Conservation (phyloP, 805 yeast species). For the Barnettozyma sp. region DNA sequence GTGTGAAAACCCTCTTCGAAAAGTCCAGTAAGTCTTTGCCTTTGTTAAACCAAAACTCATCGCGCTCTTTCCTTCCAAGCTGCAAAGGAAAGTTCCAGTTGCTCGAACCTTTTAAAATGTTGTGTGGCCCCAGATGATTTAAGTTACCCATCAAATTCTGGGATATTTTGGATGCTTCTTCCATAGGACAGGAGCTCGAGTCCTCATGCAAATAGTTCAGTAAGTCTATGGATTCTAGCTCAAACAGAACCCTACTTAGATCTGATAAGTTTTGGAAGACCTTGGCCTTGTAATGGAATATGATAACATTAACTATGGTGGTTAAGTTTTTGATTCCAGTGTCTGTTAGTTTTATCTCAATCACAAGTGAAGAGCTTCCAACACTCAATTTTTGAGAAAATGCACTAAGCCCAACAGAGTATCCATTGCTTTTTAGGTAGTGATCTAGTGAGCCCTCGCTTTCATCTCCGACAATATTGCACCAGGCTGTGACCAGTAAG, state of each 20-base stretch:
- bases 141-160: conserved; percentile 34
- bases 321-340: conserved; percentile 36
- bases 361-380: conserved; percentile 34
- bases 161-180: conserved; percentile 40
- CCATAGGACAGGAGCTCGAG: conserved; percentile 32
- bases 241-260: conserved; percentile 39
- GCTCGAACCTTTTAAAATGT: conserved; percentile 38
- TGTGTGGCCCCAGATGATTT: conserved; percentile 26
- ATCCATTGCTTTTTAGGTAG: conserved; percentile 28
- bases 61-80: conserved; percentile 27
- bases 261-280: conserved; percentile 19
- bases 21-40: conserved; percentile 33
- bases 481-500: conserved; percentile 40
- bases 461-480: conserved; percentile 60
- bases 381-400: conserved; percentile 34
- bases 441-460: conserved; percentile 42
- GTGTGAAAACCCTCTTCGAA: conserved; percentile 24
- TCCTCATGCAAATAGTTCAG: conserved; percentile 40
- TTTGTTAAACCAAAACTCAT: conserved; percentile 36
- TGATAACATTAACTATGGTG: conserved; percentile 30
- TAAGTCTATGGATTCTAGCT: conserved; percentile 40
- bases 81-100: conserved; percentile 19
- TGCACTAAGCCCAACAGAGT: conserved; percentile 36
- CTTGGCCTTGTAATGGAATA: conserved; percentile 18
- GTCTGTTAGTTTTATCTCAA: conserved; percentile 45